Evolutionary conservation across 306 rosid genomes (phyloP).

Genomic region (Rosa multiflora): DNA sequence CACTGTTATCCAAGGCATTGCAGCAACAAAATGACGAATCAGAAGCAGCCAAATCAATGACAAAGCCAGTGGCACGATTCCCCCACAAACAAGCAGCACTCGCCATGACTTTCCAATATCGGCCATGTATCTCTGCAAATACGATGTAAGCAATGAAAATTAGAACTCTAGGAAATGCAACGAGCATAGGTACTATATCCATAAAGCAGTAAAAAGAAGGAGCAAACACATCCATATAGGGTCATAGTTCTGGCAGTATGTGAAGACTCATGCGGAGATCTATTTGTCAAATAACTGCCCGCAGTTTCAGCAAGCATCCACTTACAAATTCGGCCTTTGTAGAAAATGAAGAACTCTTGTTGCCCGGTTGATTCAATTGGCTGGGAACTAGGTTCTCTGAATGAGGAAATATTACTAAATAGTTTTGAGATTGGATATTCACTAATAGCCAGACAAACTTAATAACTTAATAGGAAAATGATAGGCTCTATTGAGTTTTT

Average conservation of each 20-base stretch:
- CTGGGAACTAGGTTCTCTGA: conserved; percentile 6
- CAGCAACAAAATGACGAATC: conserved; percentile 93
- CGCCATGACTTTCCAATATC: conserved; percentile 98
- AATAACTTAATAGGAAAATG: not conserved
- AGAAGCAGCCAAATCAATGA: conserved; percentile 91
- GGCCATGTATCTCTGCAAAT: conserved; percentile 91
- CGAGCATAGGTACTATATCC: not conserved
- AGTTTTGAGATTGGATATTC: not conserved
- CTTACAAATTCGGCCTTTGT: not conserved
- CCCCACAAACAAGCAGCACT: conserved; percentile 94
- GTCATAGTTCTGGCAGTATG: not conserved
- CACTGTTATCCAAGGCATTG: conserved; percentile 99
- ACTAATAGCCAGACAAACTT: not conserved
- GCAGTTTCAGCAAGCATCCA: not conserved
- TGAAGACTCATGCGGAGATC: not conserved
- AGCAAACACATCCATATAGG: not conserved
- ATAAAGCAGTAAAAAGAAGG: not conserved
- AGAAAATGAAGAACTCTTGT: not conserved
- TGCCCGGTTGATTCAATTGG: not conserved
- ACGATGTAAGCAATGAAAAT: conserved; percentile 8
- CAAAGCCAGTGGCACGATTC: conserved; percentile 82
- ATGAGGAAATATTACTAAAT: not conserved
- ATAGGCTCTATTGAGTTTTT: not conserved
- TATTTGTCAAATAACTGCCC: not conserved
- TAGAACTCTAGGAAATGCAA: not conserved